These are phyloP conservation scores for Pythium myriotylum DNA, from an alignment of 352 stramenopile genomes.

Conservation along the genomic window DNA sequence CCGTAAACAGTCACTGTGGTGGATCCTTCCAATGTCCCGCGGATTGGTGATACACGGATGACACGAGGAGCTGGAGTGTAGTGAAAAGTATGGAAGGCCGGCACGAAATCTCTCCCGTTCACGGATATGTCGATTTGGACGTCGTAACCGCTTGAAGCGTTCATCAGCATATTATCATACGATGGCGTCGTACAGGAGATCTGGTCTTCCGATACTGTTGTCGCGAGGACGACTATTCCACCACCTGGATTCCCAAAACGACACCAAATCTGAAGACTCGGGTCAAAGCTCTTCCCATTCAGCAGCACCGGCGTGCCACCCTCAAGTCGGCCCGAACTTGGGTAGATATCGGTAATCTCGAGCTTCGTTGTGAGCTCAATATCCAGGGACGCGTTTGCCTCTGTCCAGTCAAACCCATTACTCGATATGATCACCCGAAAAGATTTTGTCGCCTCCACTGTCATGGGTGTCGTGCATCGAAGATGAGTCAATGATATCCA, in stretches of 20 bases:
- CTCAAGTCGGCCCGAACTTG: slow-evolving; percentile 36
- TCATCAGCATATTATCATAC: slow-evolving; percentile 28
- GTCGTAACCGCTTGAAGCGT: background rate
- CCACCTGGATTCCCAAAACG: slow-evolving; percentile 48
- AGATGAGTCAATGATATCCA: slow-evolving; percentile 56
- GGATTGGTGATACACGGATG: slow-evolving; percentile 42
- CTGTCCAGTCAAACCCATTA: slow-evolving; percentile 45
- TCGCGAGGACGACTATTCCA: slow-evolving; percentile 33
- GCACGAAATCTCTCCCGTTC: slow-evolving; percentile 74
- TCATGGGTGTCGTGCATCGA: slow-evolving; percentile 42
- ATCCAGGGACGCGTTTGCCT: background rate
- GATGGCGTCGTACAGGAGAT: slow-evolving; percentile 47
- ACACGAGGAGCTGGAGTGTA: slow-evolving; percentile 54
- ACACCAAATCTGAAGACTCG: slow-evolving; percentile 46
- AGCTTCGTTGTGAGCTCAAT: slow-evolving; percentile 34
- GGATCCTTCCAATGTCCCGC: slow-evolving; percentile 49
- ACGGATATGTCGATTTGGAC: slow-evolving; percentile 44
- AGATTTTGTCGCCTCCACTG: slow-evolving; percentile 23
- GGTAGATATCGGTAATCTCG: slow-evolving; percentile 49
- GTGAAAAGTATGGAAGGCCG: slow-evolving; percentile 47
- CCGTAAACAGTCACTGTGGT: slow-evolving; percentile 60
- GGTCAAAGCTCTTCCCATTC: slow-evolving; percentile 54
- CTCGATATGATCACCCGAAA: slow-evolving; percentile 48
- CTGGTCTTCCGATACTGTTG: slow-evolving; percentile 26
- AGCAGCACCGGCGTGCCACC: slow-evolving; percentile 66